Evolutionary conservation across 208 protist species (phyloP).

Genomic region (Leishmania gerbilli): DNA sequence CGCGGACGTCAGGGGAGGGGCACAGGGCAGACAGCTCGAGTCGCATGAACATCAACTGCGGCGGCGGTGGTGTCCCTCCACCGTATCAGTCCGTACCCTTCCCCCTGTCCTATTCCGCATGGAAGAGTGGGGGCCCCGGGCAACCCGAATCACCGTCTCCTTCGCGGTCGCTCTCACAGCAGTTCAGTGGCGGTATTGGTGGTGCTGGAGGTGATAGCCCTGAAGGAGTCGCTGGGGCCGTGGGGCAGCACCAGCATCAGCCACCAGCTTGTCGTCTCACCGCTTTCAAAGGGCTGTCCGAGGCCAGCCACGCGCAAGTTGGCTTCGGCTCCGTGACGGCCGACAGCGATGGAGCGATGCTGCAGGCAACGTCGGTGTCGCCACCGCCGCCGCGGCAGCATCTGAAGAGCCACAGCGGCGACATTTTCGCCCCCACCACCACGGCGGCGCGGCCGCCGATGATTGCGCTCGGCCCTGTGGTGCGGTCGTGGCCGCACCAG

Average conservation of each 20-base stretch:
- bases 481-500: neutral
- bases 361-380: neutral
- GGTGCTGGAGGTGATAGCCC: neutral
- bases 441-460: neutral
- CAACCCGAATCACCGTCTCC: neutral
- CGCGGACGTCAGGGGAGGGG: neutral
- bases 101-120: neutral
- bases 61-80: neutral
- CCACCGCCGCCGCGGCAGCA: neutral
- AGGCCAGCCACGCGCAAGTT: neutral
- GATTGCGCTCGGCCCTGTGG: neutral
- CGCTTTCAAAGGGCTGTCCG: neutral
- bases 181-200: neutral
- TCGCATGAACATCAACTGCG: neutral
- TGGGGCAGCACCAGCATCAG: neutral
- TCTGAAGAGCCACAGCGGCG: neutral
- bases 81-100: neutral
- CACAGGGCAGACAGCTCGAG: neutral
- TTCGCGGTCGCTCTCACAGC: neutral
- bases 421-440: neutral
- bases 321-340: neutral
- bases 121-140: neutral
- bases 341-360: neutral
- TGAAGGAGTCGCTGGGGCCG: neutral
- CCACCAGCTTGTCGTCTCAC: neutral